Evolutionary conservation across 176 grass and related monocot genomes (phyloP), one percentile per base, ranked within the genome.

Genomic region (Oryza rufipogon): DNA sequence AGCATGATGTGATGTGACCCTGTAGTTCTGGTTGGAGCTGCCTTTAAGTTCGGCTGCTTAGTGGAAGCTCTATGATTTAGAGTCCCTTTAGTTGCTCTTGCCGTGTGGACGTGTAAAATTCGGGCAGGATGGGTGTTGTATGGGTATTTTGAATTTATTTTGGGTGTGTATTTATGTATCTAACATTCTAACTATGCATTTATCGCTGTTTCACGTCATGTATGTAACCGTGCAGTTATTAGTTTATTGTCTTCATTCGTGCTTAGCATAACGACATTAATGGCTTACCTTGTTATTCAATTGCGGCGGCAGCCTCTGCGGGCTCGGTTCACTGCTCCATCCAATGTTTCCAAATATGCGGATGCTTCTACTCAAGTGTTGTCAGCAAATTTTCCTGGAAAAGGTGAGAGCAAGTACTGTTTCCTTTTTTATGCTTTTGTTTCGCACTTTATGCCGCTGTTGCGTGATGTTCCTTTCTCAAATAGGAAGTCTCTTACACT

Each of bases 301-400:
- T 76, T 75, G 11, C 75, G 15, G 41, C 11, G 13, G 32, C 76
- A 91, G 89, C 54, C 76, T 38, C 64, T 80, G 51, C 76, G 69
- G 52, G 34, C 81, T 76, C 64, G n/a, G 44, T 17, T 75, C 12
- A 9, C 44, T 41, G 61, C 70, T 75, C 41, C 81, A 64, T 84
- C 80, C 70, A 76, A 45, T 75, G 41, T 68, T 80, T 64, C 49
- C 9, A 90, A 75, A 48, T 19, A 32, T 70, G 63, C 11, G 64
- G 84, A 87, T 76, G 49, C 75, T 80, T 76, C 49, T 71, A 45
- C 70, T 70, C 85, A 87, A 80, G 41, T 75, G 30, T 34, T 41
- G 3, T 33, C 17, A 13, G 13, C 51, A 75, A 54, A 39, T 90
- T 63, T 80, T 32, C 51, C 64, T 63, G 75, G n/a, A 65, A 91